Conservation (phyloP, 1,284 basidiomycete species). For the Sanghuangporus weigelae region DNA sequence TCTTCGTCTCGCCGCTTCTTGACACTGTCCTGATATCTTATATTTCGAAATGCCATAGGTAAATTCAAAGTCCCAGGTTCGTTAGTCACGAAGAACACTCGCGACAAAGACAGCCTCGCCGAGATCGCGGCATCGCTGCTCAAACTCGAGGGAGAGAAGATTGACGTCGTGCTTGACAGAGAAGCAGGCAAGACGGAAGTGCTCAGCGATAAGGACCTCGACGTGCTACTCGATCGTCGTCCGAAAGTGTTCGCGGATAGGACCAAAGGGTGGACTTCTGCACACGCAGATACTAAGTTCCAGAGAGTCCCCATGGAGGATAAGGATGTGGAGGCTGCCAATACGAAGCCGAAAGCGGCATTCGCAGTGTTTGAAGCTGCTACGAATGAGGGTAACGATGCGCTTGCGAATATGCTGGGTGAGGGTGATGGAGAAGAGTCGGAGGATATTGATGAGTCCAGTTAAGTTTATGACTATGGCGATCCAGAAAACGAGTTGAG, state of each 20-base stretch:
- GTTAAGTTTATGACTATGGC: background rate
- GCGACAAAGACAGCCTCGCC: constrained; percentile 56
- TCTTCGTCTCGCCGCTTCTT: background rate
- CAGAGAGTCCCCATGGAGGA: constrained; percentile 24
- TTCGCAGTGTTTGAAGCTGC: constrained; percentile 84
- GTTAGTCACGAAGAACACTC: constrained; percentile 33
- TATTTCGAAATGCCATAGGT: constrained; percentile 35
- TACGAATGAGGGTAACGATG: constrained; percentile 63
- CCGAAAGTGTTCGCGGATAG: constrained; percentile 75
- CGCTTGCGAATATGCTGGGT: constrained; percentile 66
- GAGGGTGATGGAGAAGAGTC: constrained; percentile 28
- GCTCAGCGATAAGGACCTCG: constrained; percentile 77
- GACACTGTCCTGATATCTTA: constrained; percentile 4
- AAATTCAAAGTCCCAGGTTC: constrained; percentile 71
- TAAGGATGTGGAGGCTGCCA: constrained; percentile 26
- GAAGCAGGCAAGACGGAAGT: constrained; percentile 65
- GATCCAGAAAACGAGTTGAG: background rate
- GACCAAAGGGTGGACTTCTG: constrained; percentile 73
- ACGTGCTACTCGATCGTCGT: constrained; percentile 76
- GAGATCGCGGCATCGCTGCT: constrained; percentile 82
- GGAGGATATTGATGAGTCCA: constrained; percentile 9
- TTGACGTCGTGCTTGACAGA: constrained; percentile 78
- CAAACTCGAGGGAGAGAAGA: constrained; percentile 82
- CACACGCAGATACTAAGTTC: constrained; percentile 15
- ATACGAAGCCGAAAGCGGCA: constrained; percentile 39